Evolutionary conservation across 2,329 filamentous ascomycete genomes (phyloP), one percentile per base, ranked within the genome.

Genomic region (Aschersonia sp.): DNA sequence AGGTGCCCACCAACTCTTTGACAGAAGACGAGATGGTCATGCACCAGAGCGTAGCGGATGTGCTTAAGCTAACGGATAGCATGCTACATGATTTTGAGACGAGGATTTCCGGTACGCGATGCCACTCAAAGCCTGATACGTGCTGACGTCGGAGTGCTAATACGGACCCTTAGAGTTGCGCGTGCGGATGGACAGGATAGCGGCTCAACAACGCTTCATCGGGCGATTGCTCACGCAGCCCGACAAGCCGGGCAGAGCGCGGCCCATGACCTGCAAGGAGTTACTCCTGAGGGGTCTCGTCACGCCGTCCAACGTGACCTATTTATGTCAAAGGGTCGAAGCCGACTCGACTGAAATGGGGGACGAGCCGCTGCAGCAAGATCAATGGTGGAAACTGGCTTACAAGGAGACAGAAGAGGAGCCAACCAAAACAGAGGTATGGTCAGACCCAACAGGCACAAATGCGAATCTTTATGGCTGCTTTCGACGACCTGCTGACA

Each of bases 331-430:
- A 49, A 63, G 68, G 39, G 55, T 62, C 12, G 66, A 67, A 47
- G 57, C 59, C 5, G 62, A 69, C 45, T 55, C 70, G 32, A 67
- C 70, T 45, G 67, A 72, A 12, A 44, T 70, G n/a, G 64, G 60
- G 1, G 65, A 62, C 32, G 49, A 52, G 4, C 46, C 61, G 4
- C 52, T 54, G 29, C 49, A 56, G 30, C 8, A 51, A 12, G 73
- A 76, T 46, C 74, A 77, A 54, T 79, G 75, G 75, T 79, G 75
- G 75, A 69, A 68, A 52, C 60, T 78, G 43, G 62, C 67, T 37
- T 74, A 70, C 51, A 56, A 58, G 29, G 56, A 62, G 10, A 55
- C 60, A 12, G 65, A 66, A 9, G 54, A 62, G 5, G 60, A 64
- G 44, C 68, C 72, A n/a, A 62, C 72, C 31, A 68, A 63, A 52